phyloP scores from a whole-genome alignment of 2,329 filamentous ascomycete genomes.

The Trichophyton schoenleinii region DNA sequence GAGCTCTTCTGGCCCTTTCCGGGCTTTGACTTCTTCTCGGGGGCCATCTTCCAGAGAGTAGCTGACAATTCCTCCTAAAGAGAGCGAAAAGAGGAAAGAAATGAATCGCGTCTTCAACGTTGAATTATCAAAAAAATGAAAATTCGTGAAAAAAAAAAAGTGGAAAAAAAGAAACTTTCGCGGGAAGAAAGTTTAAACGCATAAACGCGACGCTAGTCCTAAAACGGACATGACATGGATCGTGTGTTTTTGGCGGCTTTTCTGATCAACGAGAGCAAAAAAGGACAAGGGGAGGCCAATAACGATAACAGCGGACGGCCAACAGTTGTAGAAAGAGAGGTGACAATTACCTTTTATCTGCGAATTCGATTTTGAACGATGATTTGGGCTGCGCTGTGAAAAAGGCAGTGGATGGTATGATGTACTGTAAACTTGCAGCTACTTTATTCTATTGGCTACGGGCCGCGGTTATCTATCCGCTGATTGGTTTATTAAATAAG shows the following conservation, averaged over 20 bases:
- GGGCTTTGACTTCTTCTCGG: not conserved
- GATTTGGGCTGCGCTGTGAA: not conserved
- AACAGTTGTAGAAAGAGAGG: not conserved
- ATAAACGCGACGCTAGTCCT: not conserved
- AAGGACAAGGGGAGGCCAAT: not conserved
- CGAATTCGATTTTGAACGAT: not conserved
- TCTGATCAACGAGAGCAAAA: not conserved
- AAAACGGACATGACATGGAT: not conserved
- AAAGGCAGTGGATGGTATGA: not conserved
- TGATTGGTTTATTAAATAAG: not conserved
- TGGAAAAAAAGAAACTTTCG: not conserved
- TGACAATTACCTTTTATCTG: not conserved
- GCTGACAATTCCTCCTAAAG: not conserved
- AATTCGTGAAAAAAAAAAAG: not conserved
- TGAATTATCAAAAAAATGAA: not conserved
- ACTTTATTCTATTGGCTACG: not conserved
- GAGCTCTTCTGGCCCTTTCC: not conserved
- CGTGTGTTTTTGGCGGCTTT: not conserved
- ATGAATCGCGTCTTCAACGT: not conserved
- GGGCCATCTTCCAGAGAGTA: not conserved
- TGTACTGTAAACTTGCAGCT: not conserved
- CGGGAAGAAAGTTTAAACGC: slow-evolving; percentile 2
- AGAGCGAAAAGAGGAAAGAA: not conserved
- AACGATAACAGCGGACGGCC: not conserved
- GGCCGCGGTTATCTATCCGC: not conserved